phyloP scores from a whole-genome alignment of 1,284 basidiomycete species.

The Rhizopogon hawkerae region DNA sequence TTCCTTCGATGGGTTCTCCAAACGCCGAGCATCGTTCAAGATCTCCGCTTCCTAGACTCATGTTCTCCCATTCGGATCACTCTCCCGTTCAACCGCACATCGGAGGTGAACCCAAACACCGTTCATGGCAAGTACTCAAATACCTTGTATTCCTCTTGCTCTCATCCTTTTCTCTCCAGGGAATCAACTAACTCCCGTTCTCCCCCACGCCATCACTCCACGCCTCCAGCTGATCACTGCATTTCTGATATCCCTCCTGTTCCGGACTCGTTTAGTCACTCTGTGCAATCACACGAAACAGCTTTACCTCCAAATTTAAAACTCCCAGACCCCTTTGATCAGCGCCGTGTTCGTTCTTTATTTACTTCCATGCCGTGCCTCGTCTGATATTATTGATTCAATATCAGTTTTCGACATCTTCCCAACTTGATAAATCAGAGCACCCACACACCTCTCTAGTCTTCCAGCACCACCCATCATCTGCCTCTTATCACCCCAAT shows the following conservation, averaged over 20 bases:
- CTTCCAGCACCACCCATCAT: conserved; percentile 7
- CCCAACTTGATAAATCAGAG: conserved; percentile 26
- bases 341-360: conserved; percentile 31
- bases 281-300: conserved; percentile 27
- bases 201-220: conserved; percentile 19
- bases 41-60: conserved; percentile 17
- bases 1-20: conserved; percentile 9
- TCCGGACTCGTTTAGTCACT: conserved; percentile 22
- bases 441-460: conserved; percentile 15
- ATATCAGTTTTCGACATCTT: conserved; percentile 30
- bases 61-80: conserved; percentile 28
- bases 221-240: conserved; percentile 25
- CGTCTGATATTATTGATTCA: conserved; percentile 30
- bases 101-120: conserved; percentile 17
- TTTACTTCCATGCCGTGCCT: conserved; percentile 29
- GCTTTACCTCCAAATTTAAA: conserved; percentile 26
- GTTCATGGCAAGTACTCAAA: conserved; percentile 23
- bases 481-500: conserved; percentile 4
- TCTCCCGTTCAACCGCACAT: conserved; percentile 19
- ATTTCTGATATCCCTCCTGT: conserved; percentile 23
- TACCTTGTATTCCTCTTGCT: conserved; percentile 15
- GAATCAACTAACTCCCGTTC: conserved; percentile 16
- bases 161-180: conserved; percentile 19
- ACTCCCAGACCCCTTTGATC: conserved; percentile 31
- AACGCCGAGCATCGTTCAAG: conserved; percentile 9